phyloP scores from a whole-genome alignment of 306 rosid species.

The Gastrolobium villosum region DNA sequence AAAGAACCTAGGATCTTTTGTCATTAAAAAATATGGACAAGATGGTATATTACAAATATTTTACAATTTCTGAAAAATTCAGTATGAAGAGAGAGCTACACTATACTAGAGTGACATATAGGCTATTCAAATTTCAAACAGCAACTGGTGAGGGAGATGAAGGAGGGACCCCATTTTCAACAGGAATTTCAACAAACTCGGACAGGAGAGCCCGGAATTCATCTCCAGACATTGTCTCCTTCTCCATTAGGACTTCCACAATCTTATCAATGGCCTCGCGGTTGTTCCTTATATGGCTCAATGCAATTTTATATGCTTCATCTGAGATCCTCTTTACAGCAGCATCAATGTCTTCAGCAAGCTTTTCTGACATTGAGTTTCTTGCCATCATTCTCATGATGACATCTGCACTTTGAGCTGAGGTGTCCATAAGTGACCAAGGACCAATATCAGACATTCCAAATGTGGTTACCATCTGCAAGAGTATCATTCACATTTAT shows the following conservation, averaged over 20 bases:
- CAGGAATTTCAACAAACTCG: slow-evolving; percentile 90
- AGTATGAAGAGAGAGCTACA: slow-evolving; percentile 42
- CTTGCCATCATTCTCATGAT: slow-evolving; percentile 99
- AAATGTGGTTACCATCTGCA: slow-evolving; percentile 93
- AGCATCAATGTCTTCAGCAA: slow-evolving; percentile 90
- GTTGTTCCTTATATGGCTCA: slow-evolving; percentile 89
- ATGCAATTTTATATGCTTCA: slow-evolving; percentile 85
- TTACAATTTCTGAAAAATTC: slow-evolving; percentile 51
- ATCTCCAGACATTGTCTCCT: slow-evolving; percentile 88
- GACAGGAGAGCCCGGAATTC: slow-evolving; percentile 95
- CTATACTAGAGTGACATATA: slow-evolving; percentile 44
- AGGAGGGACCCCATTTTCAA: slow-evolving; percentile 75
- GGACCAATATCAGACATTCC: slow-evolving; percentile 99
- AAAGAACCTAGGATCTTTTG: slow-evolving; percentile 26
- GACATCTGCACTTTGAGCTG: slow-evolving; percentile 84
- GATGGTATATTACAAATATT: slow-evolving; percentile 47
- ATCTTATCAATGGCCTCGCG: slow-evolving; percentile 96
- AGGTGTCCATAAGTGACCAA: slow-evolving; percentile 92
- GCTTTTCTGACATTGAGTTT: slow-evolving; percentile 97
- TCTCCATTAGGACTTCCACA: slow-evolving; percentile 92
- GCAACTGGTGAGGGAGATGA: slow-evolving; percentile 77
- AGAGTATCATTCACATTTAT: slow-evolving; percentile 42
- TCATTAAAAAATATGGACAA: neutral
- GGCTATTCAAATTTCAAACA: slow-evolving; percentile 74
- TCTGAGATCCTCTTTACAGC: slow-evolving; percentile 89